phyloP scores from a whole-genome alignment of 116 monocot species.

The Papilionanthe hybrid region DNA sequence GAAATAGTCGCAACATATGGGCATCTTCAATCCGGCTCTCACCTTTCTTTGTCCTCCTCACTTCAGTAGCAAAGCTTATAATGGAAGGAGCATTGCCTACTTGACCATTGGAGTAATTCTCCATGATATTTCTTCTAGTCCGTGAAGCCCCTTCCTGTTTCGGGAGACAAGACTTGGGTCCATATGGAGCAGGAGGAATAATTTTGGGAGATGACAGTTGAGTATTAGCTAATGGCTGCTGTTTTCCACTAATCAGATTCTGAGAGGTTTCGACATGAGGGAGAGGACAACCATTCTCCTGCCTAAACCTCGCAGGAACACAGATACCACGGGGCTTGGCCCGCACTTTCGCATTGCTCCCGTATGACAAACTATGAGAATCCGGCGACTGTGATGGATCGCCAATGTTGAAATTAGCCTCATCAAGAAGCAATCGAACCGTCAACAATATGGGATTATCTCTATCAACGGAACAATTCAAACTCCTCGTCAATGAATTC shows the following conservation, averaged over 20 bases:
- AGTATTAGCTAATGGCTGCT: background rate
- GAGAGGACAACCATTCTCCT: background rate
- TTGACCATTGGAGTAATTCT: background rate
- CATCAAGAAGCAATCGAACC: slow-evolving; percentile 6
- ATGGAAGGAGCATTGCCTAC: slow-evolving; percentile 21
- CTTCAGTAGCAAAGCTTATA: slow-evolving; percentile 26
- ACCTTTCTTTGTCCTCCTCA: slow-evolving; percentile 28
- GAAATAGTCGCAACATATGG: slow-evolving; percentile 23
- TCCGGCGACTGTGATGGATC: slow-evolving; percentile 15
- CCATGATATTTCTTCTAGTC: background rate
- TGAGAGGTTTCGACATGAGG: slow-evolving; percentile 4
- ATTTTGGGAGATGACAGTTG: background rate
- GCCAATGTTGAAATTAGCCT: background rate
- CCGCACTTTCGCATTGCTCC: slow-evolving; percentile 7
- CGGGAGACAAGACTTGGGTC: background rate
- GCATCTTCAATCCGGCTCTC: slow-evolving; percentile 32
- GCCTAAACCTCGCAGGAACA: slow-evolving; percentile 25
- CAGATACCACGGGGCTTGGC: slow-evolving; percentile 13
- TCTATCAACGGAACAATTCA: slow-evolving; percentile 1
- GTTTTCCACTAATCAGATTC: background rate
- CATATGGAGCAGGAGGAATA: background rate
- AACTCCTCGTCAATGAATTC: background rate
- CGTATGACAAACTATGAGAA: slow-evolving; percentile 26
- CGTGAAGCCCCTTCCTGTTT: background rate
- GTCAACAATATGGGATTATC: background rate